A percentile compares a stretch with the other conserved stretches of the same genome.
Evolutionary conservation across 2,329 filamentous ascomycete genomes (phyloP).

Genomic region (Alternaria arbusti): DNA sequence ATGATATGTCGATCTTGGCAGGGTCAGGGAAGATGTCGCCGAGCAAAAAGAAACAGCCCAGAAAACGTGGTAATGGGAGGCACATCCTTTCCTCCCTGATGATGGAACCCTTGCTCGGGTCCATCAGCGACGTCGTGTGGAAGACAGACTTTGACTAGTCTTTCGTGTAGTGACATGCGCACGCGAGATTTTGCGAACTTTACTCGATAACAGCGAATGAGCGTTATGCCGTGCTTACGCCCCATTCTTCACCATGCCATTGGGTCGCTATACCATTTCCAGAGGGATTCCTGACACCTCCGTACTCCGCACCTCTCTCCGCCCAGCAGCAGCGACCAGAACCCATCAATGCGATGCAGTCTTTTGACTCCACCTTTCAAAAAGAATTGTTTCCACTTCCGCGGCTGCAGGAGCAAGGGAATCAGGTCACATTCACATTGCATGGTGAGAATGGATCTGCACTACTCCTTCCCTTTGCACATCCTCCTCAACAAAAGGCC

Average conservation of each 20-base stretch:
- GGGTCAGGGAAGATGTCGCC: not conserved
- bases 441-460: not conserved
- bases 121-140: constrained; percentile 6
- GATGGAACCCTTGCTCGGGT: not conserved
- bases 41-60: not conserved
- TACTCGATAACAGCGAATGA: not conserved
- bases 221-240: constrained; percentile 10
- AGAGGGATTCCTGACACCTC: not conserved
- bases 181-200: not conserved
- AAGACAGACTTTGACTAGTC: not conserved
- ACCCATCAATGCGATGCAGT: constrained; percentile 2
- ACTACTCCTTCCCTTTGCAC: not conserved
- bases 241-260: not conserved
- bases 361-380: not conserved
- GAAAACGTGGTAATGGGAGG: constrained; percentile 9
- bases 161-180: not conserved
- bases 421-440: not conserved
- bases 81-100: not conserved
- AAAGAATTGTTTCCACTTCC: not conserved
- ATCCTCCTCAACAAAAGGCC: constrained; percentile 7
- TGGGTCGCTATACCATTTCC: not conserved
- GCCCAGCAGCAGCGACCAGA: not conserved
- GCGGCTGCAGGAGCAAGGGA: not conserved
- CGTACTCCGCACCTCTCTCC: not conserved
- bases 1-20: constrained; percentile 13